Base-by-base conservation (phyloP, 306 rosid genomes). In the Glycyrrhiza uralensis region DNA sequence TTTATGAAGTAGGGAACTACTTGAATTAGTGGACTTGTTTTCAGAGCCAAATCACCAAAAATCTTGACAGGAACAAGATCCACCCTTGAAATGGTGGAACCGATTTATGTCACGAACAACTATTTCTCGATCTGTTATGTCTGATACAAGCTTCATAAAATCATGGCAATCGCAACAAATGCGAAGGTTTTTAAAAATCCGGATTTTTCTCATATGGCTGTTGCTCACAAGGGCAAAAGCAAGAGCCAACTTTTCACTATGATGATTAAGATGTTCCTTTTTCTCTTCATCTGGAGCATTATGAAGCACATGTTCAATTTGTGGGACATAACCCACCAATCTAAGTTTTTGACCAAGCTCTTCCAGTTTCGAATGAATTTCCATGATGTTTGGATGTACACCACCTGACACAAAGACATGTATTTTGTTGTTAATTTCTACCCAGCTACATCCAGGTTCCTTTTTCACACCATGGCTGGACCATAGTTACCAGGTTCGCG, bases 361-460 rank as follows among this genome's bases (percentile, higher is more conserved):
- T 32, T 67, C 80, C 75, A 80, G 50, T 60, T 74, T 60, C 56
- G 44, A 59, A 68, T 60, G 65, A 23, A 80, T 74, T 57, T 80
- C 72, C 36, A 0, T 23, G 44, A 74, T 68, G 33, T 61, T 74
- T 68, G 76, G 83, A 51, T 74, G 80, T 6, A 57, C 63, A 59
- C 67, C 72, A 60, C 44, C 76, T 59, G 76, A 80, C 36, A 74
- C 38, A 51, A 80, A 80, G 52, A 60, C 75, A 20, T 80, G 76
- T 46, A 74, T 55, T 60, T 67, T 47, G 60, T 64, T 71, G 46
- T 52, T 59, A 71, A 74, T 74, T 74, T 67, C 83, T 39, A 80
- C 61, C 83, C 83, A 80, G 71, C 83, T 80, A 50, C 83, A 80
- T 67, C 83, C 83, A 19, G 83, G 83, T 60, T 80, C 83, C 76